Percentiles rank a stretch among this genome's conserved stretches.
Conservation (phyloP, 306 rosid species). For the Betula pendula region DNA sequence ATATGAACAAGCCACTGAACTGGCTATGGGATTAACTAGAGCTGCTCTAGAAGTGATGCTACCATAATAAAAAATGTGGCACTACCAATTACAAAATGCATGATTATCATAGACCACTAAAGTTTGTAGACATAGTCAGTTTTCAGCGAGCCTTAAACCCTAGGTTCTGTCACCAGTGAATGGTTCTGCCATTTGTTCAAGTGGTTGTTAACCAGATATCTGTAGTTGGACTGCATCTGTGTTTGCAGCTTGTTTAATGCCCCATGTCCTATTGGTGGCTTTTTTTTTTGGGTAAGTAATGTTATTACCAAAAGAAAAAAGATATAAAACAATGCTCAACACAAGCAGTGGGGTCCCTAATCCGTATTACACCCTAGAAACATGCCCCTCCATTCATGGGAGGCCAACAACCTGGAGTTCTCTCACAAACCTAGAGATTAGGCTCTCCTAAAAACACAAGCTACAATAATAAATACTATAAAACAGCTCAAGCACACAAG, state of each 20-base stretch:
- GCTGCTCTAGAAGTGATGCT: not conserved
- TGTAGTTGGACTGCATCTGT: not conserved
- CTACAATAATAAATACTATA: too few species aligned
- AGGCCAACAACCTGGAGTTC: too few species aligned
- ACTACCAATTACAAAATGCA: not conserved
- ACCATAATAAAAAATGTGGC: not conserved
- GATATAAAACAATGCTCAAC: too few species aligned
- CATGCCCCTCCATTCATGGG: too few species aligned
- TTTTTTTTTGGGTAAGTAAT: not conserved
- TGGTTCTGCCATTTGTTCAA: not conserved
- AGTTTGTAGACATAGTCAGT: not conserved
- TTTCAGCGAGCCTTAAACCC: not conserved
- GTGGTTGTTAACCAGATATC: not conserved
- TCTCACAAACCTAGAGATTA: too few species aligned
- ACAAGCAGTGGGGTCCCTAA: too few species aligned
- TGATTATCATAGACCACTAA: not conserved
- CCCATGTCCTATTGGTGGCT: not conserved
- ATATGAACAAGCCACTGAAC: not conserved
- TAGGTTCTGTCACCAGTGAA: not conserved
- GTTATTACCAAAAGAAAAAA: not conserved
- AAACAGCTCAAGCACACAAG: too few species aligned
- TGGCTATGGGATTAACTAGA: not conserved
- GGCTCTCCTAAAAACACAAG: too few species aligned
- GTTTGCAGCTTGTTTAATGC: not conserved
- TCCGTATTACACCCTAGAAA: too few species aligned